Percentiles rank a stretch among this genome's conserved stretches.
Conservation (phyloP, 2,329 filamentous ascomycete species). For the Trichophyton schoenleinii region DNA sequence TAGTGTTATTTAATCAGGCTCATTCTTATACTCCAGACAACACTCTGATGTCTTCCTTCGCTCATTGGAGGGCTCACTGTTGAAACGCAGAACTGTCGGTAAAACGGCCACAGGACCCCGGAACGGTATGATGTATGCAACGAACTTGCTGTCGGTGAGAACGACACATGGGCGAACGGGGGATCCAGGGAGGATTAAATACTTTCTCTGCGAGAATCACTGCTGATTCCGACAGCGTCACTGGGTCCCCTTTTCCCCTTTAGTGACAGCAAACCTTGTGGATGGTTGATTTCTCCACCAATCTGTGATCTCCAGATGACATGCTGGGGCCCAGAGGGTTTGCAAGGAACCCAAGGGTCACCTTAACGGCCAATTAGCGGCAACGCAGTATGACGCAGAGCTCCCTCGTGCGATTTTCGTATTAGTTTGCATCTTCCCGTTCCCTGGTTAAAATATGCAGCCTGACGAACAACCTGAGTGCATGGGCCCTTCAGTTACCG, state of each 20-base stretch:
- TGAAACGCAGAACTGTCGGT: neutral
- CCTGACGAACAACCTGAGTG: no score
- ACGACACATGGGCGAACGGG: neutral
- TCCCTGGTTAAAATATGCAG: no score
- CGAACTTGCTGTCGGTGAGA: neutral
- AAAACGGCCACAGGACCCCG: no score
- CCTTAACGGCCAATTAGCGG: neutral
- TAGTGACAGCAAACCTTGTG: neutral
- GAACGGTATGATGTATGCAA: neutral
- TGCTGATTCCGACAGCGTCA: neutral
- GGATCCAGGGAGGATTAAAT: neutral
- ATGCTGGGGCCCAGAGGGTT: neutral
- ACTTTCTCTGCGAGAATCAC: neutral
- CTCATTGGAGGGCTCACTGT: neutral
- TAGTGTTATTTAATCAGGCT: neutral
- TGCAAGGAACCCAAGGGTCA: neutral
- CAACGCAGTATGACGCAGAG: neutral
- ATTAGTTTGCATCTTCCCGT: no score
- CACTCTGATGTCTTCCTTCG: neutral
- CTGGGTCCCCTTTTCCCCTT: neutral
- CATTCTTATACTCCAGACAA: constrained; percentile 1
- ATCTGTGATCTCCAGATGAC: constrained; percentile 2
- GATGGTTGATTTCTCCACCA: neutral
- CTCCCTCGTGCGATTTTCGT: neutral
- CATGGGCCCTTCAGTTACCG: no score